Percentiles rank a stretch among this genome's conserved stretches.
phyloP scores from a whole-genome alignment of 371 early-diverging fungal genomes.

The Mortierella sp. region DNA sequence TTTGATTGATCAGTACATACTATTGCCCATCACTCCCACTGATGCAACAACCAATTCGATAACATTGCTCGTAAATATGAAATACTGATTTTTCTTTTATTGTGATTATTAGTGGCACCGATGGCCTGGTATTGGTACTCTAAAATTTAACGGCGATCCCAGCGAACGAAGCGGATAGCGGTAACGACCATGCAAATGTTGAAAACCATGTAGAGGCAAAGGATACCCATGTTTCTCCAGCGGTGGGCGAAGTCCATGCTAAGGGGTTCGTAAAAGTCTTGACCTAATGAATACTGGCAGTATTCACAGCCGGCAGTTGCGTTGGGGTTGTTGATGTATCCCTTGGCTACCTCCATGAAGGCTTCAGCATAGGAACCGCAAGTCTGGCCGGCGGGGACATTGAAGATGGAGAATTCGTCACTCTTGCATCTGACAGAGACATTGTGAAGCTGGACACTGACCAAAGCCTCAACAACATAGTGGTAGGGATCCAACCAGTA shows the following conservation, averaged over 20 bases:
- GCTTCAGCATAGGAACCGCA: constrained; percentile 74
- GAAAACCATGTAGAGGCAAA: constrained; percentile 70
- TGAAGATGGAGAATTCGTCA: constrained; percentile 64
- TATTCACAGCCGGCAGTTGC: constrained; percentile 73
- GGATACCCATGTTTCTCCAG: constrained; percentile 81
- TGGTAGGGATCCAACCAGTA: constrained; percentile 82
- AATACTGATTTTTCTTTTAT: constrained; percentile 1
- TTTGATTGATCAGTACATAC: too few relatives aligned
- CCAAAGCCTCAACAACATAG: constrained; percentile 82
- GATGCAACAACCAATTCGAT: too few relatives aligned
- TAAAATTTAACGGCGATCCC: constrained; percentile 30
- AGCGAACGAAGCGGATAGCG: constrained; percentile 57
- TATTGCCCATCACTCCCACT: too few relatives aligned
- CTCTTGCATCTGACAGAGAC: constrained; percentile 66
- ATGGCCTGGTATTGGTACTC: neutral
- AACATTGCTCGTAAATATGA: too few relatives aligned
- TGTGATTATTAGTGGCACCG: neutral
- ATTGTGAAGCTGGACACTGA: constrained; percentile 76
- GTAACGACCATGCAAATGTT: constrained; percentile 66
- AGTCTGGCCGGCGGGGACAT: constrained; percentile 70
- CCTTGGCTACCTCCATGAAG: constrained; percentile 66
- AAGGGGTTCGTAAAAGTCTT: constrained; percentile 68
- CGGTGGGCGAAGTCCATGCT: constrained; percentile 76
- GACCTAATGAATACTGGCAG: constrained; percentile 75
- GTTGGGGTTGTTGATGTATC: constrained; percentile 66